Conservation (phyloP, 768 basidiomycete species). For the Boletus pseudopeckii region DNA sequence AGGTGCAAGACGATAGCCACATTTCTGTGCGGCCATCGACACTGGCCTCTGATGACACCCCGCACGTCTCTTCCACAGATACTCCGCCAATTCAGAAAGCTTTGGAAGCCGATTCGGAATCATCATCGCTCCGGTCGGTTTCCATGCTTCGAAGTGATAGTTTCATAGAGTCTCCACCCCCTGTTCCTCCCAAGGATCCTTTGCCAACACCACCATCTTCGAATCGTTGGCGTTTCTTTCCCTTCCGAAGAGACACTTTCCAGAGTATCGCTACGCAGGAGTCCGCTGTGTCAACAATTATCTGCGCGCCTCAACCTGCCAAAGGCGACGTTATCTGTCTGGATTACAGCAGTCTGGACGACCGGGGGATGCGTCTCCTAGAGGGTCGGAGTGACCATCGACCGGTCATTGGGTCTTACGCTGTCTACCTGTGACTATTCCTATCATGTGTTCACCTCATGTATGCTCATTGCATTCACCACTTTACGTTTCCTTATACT, state of each 20-base stretch:
- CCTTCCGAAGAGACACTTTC: slow-evolving; percentile 41
- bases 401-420: slow-evolving; percentile 79
- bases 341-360: slow-evolving; percentile 69
- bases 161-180: slow-evolving; percentile 25
- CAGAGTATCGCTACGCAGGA: slow-evolving; percentile 28
- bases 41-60: slow-evolving; percentile 11
- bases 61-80: slow-evolving; percentile 16
- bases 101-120: slow-evolving; percentile 7
- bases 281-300: slow-evolving; percentile 18
- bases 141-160: slow-evolving; percentile 11
- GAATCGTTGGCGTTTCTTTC: slow-evolving; percentile 50
- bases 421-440: slow-evolving; percentile 59
- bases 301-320: slow-evolving; percentile 31
- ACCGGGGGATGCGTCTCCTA: slow-evolving; percentile 68
- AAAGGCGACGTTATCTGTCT: slow-evolving; percentile 75
- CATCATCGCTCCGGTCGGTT: slow-evolving; percentile 12
- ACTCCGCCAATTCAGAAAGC: slow-evolving; percentile 2
- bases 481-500: not conserved
- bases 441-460: too few species aligned
- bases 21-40: slow-evolving; percentile 8
- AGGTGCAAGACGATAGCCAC: not conserved
- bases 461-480: slow-evolving; percentile 11
- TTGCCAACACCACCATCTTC: slow-evolving; percentile 23
- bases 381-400: slow-evolving; percentile 82
- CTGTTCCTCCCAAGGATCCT: slow-evolving; percentile 29